Evolutionary conservation across 352 stramenopile species (phyloP).

Genomic region (Phytophthora pluvialis): DNA sequence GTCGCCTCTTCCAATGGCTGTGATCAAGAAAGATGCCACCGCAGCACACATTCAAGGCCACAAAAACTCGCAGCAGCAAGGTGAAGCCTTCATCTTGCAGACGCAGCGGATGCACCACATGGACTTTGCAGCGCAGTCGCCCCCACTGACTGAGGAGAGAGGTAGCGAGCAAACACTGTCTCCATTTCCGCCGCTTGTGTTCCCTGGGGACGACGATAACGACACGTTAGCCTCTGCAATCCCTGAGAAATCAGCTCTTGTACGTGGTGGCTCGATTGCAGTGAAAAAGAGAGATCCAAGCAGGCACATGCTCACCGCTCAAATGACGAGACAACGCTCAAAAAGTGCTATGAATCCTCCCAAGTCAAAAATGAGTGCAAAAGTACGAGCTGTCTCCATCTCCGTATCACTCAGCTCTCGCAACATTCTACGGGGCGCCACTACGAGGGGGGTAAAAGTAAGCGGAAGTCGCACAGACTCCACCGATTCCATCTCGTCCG

Average conservation of each 20-base stretch:
- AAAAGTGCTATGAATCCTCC: slow-evolving; percentile 27
- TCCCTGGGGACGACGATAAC: slow-evolving; percentile 12
- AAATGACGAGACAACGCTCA: slow-evolving; percentile 31
- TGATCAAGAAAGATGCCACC: slow-evolving; percentile 77
- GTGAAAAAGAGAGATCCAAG: slow-evolving; percentile 31
- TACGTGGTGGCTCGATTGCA: neutral
- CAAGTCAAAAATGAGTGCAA: slow-evolving; percentile 6
- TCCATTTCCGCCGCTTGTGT: slow-evolving; percentile 8
- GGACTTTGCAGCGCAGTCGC: slow-evolving; percentile 39
- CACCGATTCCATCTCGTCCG: slow-evolving; percentile 14
- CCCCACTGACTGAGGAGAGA: slow-evolving; percentile 8
- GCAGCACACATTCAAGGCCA: slow-evolving; percentile 66
- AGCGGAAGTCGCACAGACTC: slow-evolving; percentile 23
- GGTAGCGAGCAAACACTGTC: neutral
- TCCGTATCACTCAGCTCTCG: slow-evolving; percentile 24
- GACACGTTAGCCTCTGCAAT: neutral
- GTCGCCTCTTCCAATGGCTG: slow-evolving; percentile 57
- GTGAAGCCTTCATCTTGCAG: slow-evolving; percentile 67
- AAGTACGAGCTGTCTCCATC: slow-evolving; percentile 24
- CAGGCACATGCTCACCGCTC: slow-evolving; percentile 23
- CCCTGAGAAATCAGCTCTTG: neutral
- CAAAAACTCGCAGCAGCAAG: slow-evolving; percentile 82
- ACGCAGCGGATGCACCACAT: slow-evolving; percentile 65
- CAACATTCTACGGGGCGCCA: slow-evolving; percentile 11
- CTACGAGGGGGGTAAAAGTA: slow-evolving; percentile 4